phyloP scores from a whole-genome alignment of 108 stramenopile species.

The Pseudonitzschia multiseries region DNA sequence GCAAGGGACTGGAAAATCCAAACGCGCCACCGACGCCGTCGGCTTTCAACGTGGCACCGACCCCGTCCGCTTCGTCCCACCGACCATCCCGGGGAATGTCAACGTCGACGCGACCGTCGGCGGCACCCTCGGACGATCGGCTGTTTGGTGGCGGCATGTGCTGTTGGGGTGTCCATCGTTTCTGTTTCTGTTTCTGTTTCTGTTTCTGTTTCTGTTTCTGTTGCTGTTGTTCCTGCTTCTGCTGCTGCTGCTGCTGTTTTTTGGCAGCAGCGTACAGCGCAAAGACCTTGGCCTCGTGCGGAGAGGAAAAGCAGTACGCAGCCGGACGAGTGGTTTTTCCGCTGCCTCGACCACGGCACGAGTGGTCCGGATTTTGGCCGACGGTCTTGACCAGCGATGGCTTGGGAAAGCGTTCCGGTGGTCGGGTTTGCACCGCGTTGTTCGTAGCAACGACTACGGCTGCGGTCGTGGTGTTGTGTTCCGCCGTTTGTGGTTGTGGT shows the following conservation, averaged over 20 bases:
- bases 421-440: neutral
- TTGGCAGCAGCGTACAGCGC: neutral
- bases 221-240: neutral
- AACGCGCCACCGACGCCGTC: neutral
- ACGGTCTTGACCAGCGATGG: no score
- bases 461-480: no score
- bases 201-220: no score
- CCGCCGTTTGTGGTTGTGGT: neutral
- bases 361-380: no score
- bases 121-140: neutral
- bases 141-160: neutral
- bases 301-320: neutral
- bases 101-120: neutral
- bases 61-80: neutral
- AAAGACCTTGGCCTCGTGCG: slow-evolving; percentile 10
- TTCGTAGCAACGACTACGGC: no score
- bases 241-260: neutral
- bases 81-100: neutral
- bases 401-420: neutral
- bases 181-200: no score
- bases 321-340: neutral
- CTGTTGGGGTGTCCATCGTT: no score
- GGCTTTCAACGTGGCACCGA: no score
- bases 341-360: neutral
- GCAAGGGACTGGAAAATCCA: neutral